Percentiles rank a stretch among this genome's conserved stretches.
Conservation (phyloP, 164 flowering plant genomes). For the Sedum album region DNA sequence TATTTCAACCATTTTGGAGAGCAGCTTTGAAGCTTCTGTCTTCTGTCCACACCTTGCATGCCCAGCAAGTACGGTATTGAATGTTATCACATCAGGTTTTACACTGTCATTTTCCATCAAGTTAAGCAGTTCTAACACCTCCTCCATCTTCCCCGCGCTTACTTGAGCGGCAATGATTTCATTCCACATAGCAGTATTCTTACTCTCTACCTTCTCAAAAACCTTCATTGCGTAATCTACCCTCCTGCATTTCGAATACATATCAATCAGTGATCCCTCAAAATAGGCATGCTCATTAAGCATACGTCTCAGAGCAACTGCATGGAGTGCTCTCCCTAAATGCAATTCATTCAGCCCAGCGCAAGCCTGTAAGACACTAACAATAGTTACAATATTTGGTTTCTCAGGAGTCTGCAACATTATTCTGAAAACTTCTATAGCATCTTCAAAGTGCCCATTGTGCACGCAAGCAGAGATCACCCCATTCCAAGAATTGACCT, state of each 20-base stretch:
- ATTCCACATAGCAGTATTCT: constrained; percentile 36
- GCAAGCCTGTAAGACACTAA: constrained; percentile 35
- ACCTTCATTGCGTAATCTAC: constrained; percentile 26
- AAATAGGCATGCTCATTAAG: constrained; percentile 21
- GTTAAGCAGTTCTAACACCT: constrained; percentile 21
- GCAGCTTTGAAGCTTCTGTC: constrained; percentile 25
- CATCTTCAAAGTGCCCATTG: constrained; percentile 30
- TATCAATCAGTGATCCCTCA: constrained; percentile 34
- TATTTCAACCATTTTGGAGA: constrained; percentile 25
- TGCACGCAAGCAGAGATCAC: constrained; percentile 37
- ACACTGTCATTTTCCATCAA: constrained; percentile 24
- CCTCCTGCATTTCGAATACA: constrained; percentile 38
- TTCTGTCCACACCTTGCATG: constrained; percentile 32
- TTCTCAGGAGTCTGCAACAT: constrained; percentile 22
- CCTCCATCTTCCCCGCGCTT: constrained; percentile 26
- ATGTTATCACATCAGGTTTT: constrained; percentile 36
- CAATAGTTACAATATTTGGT: constrained; percentile 36
- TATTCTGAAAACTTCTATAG: constrained; percentile 24
- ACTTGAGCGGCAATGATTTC: constrained; percentile 37
- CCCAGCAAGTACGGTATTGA: constrained; percentile 34
- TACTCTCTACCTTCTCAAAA: constrained; percentile 21
- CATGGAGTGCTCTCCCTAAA: constrained; percentile 32
- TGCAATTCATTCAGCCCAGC: constrained; percentile 25
- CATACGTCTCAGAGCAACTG: constrained; percentile 24
- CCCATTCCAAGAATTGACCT: constrained; percentile 42